phyloP scores from a whole-genome alignment of 208 protist genomes.

The Trypanosoma cruzi region DNA sequence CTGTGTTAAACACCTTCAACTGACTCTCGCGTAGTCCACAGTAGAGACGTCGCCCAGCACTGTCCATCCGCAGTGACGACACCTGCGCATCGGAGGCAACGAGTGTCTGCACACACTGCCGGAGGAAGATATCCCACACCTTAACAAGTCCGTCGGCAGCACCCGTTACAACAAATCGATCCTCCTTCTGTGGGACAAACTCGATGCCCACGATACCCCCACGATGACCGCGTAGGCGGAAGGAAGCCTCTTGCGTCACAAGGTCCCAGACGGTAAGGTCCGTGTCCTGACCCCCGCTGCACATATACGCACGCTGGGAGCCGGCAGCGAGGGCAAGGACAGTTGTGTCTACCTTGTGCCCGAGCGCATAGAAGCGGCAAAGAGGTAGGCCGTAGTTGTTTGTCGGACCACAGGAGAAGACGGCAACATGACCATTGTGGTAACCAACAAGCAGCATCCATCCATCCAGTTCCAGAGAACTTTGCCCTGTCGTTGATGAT shows the following conservation, averaged over 20 bases:
- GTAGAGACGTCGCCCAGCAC: slow-evolving; percentile 63
- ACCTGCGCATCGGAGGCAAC: slow-evolving; percentile 85
- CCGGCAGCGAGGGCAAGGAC: slow-evolving; percentile 89
- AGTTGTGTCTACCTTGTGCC: slow-evolving; percentile 80
- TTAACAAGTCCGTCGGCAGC: slow-evolving; percentile 89
- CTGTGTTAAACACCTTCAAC: slow-evolving; percentile 85
- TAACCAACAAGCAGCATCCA: slow-evolving; percentile 88
- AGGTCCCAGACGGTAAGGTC: slow-evolving; percentile 99
- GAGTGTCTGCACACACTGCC: slow-evolving; percentile 89
- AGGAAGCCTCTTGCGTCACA: slow-evolving; percentile 64
- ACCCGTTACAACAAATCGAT: slow-evolving; percentile 62
- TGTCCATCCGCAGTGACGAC: slow-evolving; percentile 70
- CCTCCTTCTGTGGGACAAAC: slow-evolving; percentile 43
- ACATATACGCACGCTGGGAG: slow-evolving; percentile 51
- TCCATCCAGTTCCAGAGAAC: slow-evolving; percentile 38
- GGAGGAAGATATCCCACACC: slow-evolving; percentile 80
- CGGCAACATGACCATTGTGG: slow-evolving; percentile 79
- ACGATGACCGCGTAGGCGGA: slow-evolving; percentile 87
- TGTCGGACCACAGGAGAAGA: slow-evolving; percentile 65
- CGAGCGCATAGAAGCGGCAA: slow-evolving; percentile 83
- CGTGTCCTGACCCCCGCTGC: slow-evolving; percentile 96
- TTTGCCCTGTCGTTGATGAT: neutral
- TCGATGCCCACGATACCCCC: slow-evolving; percentile 72
- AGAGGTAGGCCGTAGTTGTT: slow-evolving; percentile 86
- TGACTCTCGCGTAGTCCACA: slow-evolving; percentile 87